Conservation (phyloP, 352 stramenopile genomes). For the Pythium chondricola region DNA sequence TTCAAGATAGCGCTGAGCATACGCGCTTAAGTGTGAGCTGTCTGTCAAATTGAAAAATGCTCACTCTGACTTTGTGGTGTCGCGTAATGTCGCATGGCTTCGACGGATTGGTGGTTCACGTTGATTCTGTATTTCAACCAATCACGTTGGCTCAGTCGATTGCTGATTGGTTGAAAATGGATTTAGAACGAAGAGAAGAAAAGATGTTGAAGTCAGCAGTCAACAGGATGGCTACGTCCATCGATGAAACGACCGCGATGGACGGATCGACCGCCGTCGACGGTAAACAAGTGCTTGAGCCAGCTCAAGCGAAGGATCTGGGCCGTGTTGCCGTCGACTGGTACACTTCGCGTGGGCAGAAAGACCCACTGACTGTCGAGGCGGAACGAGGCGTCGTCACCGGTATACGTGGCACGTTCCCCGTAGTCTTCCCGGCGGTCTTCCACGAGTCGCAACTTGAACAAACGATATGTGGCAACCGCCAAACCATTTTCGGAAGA, state of each 20-base stretch:
- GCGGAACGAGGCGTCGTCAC: slow-evolving; percentile 15
- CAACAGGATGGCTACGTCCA: slow-evolving; percentile 10
- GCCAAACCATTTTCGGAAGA: neutral
- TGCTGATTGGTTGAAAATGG: neutral
- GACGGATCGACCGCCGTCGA: slow-evolving; percentile 31
- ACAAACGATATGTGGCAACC: slow-evolving; percentile 28
- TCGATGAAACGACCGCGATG: slow-evolving; percentile 33
- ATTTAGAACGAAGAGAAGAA: no score
- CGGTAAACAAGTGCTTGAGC: slow-evolving; percentile 33
- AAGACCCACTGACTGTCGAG: slow-evolving; percentile 39
- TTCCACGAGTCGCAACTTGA: slow-evolving; percentile 37
- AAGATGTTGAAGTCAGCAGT: no score
- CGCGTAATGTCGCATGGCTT: neutral
- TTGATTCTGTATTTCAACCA: neutral
- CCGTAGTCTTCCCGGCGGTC: slow-evolving; percentile 49
- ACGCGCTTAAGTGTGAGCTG: neutral
- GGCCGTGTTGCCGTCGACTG: slow-evolving; percentile 47
- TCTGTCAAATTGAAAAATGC: neutral
- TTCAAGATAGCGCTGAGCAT: no score
- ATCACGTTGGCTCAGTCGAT: neutral
- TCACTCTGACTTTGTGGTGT: neutral
- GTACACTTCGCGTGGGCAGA: slow-evolving; percentile 18
- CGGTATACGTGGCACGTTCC: slow-evolving; percentile 35
- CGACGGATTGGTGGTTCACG: neutral
- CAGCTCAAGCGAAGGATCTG: slow-evolving; percentile 43